These are phyloP conservation scores for Cochlearia excelsa DNA, from an alignment of 345 rosid genomes.

Conservation along the genomic window DNA sequence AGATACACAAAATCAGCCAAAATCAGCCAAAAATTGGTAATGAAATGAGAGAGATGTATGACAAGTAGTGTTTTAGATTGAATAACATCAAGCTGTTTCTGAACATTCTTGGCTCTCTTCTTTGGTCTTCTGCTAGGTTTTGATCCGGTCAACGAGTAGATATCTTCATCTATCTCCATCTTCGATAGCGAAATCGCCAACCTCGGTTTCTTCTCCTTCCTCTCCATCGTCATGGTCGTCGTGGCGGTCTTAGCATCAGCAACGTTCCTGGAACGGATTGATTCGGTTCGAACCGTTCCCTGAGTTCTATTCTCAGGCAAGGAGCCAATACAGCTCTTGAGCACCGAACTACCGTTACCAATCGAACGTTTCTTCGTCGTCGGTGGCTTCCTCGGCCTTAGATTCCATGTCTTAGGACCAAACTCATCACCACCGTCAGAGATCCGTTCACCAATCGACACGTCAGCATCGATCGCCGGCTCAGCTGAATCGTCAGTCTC, in stretches of 20 bases:
- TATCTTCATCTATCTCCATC: constrained; percentile 75
- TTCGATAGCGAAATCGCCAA: constrained; percentile 54
- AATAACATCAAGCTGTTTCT: constrained; percentile 59
- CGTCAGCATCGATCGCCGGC: constrained; percentile 31
- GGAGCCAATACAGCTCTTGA: constrained; percentile 34
- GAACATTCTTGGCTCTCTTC: constrained; percentile 70
- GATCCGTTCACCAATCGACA: constrained; percentile 40
- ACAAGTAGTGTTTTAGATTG: not conserved
- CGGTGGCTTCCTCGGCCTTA: constrained; percentile 55
- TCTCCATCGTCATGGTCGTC: constrained; percentile 21
- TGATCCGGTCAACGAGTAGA: constrained; percentile 61
- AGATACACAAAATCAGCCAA: constrained; percentile 1
- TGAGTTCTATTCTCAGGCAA: constrained; percentile 34
- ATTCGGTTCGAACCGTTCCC: constrained; percentile 30
- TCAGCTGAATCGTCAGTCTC: constrained; percentile 9
- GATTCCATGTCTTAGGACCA: constrained; percentile 61
- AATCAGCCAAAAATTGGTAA: not conserved
- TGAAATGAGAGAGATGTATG: constrained; percentile 1
- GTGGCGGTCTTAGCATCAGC: constrained; percentile 33
- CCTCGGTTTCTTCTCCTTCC: constrained; percentile 50
- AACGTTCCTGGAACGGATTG: constrained; percentile 34
- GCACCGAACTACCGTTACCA: constrained; percentile 28
- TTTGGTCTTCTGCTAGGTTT: constrained; percentile 67
- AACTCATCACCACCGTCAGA: constrained; percentile 39
- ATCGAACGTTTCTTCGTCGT: constrained; percentile 36